Evolutionary conservation across 345 rosid species (phyloP).

Genomic region (Ceriops decandra): DNA sequence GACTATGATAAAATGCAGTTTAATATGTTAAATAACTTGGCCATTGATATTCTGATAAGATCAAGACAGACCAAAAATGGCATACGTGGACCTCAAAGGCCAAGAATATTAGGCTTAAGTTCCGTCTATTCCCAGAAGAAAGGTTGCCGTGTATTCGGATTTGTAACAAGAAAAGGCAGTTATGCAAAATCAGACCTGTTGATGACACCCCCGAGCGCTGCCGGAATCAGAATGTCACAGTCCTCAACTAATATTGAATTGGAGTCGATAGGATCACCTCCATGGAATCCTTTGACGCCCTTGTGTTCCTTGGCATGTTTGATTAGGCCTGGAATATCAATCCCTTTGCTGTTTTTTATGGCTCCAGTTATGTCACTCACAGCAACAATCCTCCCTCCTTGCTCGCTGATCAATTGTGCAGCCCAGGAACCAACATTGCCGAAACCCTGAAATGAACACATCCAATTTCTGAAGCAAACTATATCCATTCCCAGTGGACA

Average conservation of each 20-base stretch:
- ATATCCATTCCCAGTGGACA: no score
- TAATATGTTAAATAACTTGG: no score
- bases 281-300: conserved; percentile 77
- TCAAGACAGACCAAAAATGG: no score
- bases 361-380: conserved; percentile 88
- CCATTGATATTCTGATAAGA: no score
- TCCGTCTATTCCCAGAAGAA: background rate
- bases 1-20: no score
- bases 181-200: conserved; percentile 48
- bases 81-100: no score
- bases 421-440: conserved; percentile 99
- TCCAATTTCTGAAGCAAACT: background rate
- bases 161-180: background rate
- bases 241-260: conserved; percentile 67
- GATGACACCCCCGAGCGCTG: conserved; percentile 93
- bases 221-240: conserved; percentile 83
- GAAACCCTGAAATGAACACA: conserved; percentile 53
- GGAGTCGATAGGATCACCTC: conserved; percentile 54
- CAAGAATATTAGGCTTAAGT: no score
- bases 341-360: conserved; percentile 71
- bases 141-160: background rate
- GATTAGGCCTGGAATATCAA: conserved; percentile 55
- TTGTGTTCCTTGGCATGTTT: conserved; percentile 56
- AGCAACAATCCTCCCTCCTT: conserved; percentile 81
- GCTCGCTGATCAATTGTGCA: conserved; percentile 65